Evolutionary conservation across 768 basidiomycete genomes (phyloP).

Genomic region (Tylopilus rubrobrunneus): DNA sequence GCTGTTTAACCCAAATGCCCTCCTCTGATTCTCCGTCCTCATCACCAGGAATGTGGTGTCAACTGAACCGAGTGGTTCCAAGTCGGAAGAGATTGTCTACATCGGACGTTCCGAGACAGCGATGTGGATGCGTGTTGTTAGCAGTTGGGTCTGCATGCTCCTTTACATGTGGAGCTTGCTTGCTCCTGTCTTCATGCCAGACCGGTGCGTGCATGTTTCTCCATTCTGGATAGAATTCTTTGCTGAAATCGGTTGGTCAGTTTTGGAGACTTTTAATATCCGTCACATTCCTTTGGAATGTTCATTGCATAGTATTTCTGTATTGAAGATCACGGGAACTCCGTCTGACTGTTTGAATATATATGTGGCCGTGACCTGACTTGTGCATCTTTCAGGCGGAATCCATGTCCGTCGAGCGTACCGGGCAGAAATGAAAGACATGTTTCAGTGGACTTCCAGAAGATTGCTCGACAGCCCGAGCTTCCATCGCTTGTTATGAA

Average conservation of each 20-base stretch:
- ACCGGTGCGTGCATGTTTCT: constrained; percentile 52
- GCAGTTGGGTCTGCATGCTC: constrained; percentile 89
- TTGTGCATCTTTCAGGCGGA: not conserved
- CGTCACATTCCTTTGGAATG: not conserved
- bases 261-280: constrained; percentile 24
- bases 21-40: constrained; percentile 2
- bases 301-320: constrained; percentile 1
- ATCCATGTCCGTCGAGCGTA: not conserved
- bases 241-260: constrained; percentile 11
- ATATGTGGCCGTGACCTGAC: not conserved
- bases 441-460: not conserved
- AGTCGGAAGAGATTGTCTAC: constrained; percentile 72
- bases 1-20: not conserved
- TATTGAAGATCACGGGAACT: not conserved
- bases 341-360: not conserved
- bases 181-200: constrained; percentile 88
- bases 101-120: constrained; percentile 95
- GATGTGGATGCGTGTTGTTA: constrained; percentile 99
- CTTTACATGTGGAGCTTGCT: constrained; percentile 85
- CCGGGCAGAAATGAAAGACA: not conserved
- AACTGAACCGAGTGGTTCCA: constrained; percentile 43
- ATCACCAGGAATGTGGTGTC: constrained; percentile 72
- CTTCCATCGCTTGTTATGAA: not conserved
- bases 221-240: not conserved
- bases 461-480: not conserved